These are phyloP conservation scores for Neoascochyta sp. DNA, from an alignment of 2,329 filamentous ascomycete genomes.

Conservation along the genomic window DNA sequence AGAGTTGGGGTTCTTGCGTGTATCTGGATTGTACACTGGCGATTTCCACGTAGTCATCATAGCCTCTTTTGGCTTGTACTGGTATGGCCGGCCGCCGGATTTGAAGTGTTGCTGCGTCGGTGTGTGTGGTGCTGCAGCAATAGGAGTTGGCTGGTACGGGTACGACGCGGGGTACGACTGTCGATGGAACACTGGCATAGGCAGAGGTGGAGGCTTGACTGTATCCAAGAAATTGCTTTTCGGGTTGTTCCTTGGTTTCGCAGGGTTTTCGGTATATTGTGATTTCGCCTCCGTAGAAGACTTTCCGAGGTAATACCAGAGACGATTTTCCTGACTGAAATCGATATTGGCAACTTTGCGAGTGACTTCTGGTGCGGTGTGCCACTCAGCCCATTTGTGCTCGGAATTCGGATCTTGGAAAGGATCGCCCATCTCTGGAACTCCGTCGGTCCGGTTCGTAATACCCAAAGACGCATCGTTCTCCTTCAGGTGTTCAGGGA, in stretches of 20 bases:
- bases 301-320: conserved; percentile 87
- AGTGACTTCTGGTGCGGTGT: conserved; percentile 46
- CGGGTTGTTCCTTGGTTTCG: conserved; percentile 58
- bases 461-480: conserved; percentile 44
- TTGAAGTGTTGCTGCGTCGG: conserved; percentile 21
- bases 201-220: conserved; percentile 45
- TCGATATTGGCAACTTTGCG: conserved; percentile 65
- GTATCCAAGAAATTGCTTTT: conserved; percentile 72
- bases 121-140: conserved; percentile 31
- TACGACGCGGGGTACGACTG: conserved; percentile 40
- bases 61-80: conserved; percentile 33
- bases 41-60: conserved; percentile 24
- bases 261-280: conserved; percentile 80
- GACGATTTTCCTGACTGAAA: conserved; percentile 65
- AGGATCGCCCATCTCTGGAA: conserved; percentile 46
- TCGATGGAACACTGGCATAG: conserved; percentile 27
- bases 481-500: conserved; percentile 56
- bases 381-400: conserved; percentile 64
- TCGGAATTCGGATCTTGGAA: conserved; percentile 46
- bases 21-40: conserved; percentile 33
- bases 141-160: conserved; percentile 44
- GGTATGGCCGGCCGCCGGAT: conserved; percentile 21
- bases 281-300: conserved; percentile 85
- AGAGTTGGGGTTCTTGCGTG: conserved; percentile 36
- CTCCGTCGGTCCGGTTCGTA: conserved; percentile 49